Evolutionary conservation across 371 early-diverging fungal species (phyloP), one percentile per base, ranked within the genome.

Genomic region (Dipsacomyces acuminosporus): DNA sequence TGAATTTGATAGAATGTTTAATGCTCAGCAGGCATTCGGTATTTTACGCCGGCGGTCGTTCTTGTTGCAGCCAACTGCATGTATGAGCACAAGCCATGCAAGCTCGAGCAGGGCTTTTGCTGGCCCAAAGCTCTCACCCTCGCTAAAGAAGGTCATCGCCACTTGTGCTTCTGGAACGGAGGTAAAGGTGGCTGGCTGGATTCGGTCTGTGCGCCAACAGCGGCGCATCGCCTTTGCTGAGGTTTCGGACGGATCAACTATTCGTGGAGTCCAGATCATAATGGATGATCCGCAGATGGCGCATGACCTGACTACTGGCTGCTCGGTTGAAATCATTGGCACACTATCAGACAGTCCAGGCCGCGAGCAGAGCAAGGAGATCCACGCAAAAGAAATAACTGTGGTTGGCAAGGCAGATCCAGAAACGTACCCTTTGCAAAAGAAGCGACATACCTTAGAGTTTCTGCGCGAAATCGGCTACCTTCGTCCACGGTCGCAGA

Each of bases 391-490:
- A 0, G 48, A 58, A 6, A 45, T 88, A 8, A 64, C 72, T 40
- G 60, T 91, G 0, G 56, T 90, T 13, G 92, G 92, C 11, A 62
- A 59, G 26, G 81, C 87, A 22, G 84, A 87, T 67, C 72, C 83
- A 19, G 87, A 82, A 84, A 70, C 78, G 13, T 94, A 93, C 53
- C 94, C 95, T 1, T 71, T 94, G 41, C 92, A 92, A 74, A 93
- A 93, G 78, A 90, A 90, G 55, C 76, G 81, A 19, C 88, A 91
- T 54, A 73, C 86, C 0, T 67, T 82, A 17, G 93, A 91, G 51
- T 90, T 87, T 71, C 59, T 94, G 47, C 80, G 95, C 52, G 83
- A 84, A 19, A 82, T 82, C 46, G 77, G 82, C 2, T 89, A 94
- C 64, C 65, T 94, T 30, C 78, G 93, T n/a, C 78, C 89, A 19